A percentile compares a stretch with the other conserved stretches of the same genome.
Evolutionary conservation across 2,329 filamentous ascomycete genomes (phyloP).

Genomic region (Orbilia brochopaga): DNA sequence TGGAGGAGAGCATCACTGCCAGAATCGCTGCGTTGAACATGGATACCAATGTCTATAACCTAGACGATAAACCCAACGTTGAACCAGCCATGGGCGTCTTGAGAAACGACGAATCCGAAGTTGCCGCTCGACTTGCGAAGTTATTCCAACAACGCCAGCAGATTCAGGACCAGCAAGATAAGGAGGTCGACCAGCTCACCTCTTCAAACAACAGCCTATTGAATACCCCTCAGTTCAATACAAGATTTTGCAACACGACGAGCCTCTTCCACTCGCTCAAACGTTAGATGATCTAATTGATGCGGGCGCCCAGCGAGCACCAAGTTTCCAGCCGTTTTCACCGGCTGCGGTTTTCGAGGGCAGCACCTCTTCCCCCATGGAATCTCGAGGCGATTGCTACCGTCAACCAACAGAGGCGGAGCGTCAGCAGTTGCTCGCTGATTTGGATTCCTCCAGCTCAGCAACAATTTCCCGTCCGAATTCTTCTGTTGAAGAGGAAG

Average conservation of each 20-base stretch:
- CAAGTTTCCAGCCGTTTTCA: slow-evolving; percentile 11
- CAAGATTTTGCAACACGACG: not conserved
- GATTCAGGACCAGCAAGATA: slow-evolving; percentile 12
- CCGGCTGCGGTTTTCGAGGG: not conserved
- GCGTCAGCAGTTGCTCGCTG: slow-evolving; percentile 15
- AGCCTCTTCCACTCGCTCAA: slow-evolving; percentile 15
- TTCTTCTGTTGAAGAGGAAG: not conserved
- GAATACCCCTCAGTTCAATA: not conserved
- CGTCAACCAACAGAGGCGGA: slow-evolving; percentile 21
- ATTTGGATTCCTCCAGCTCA: slow-evolving; percentile 5
- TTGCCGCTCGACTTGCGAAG: slow-evolving; percentile 20
- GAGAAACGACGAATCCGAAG: slow-evolving; percentile 10
- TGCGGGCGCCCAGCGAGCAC: slow-evolving; percentile 12
- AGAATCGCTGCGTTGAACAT: slow-evolving; percentile 21
- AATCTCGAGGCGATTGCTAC: slow-evolving; percentile 3
- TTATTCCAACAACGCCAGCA: slow-evolving; percentile 27
- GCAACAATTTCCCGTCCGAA: slow-evolving; percentile 8
- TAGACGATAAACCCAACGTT: not conserved
- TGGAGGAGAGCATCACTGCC: slow-evolving; percentile 7
- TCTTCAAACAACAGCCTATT: not conserved
- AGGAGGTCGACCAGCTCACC: slow-evolving; percentile 26
- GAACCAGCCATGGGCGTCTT: slow-evolving; percentile 21
- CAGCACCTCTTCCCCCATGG: not conserved
- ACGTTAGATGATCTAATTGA: slow-evolving; percentile 26
- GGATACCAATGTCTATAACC: not conserved